phyloP scores from a whole-genome alignment of 768 basidiomycete species.

The Lentinus brumalis region DNA sequence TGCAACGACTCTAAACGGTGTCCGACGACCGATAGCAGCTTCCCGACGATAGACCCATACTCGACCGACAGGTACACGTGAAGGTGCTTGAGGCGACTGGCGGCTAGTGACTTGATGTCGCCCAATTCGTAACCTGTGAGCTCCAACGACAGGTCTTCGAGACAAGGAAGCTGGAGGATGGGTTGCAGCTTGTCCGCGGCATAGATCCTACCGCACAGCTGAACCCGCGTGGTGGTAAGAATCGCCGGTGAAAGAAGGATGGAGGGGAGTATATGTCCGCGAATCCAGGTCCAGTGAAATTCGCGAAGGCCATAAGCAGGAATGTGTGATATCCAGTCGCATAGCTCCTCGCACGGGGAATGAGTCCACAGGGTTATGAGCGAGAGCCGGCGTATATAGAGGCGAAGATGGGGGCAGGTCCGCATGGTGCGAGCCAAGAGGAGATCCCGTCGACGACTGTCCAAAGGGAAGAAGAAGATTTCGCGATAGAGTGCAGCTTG shows the following conservation, averaged over 20 bases:
- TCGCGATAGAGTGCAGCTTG: conserved; percentile 12
- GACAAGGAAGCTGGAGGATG: conserved; percentile 7
- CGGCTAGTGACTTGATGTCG: neutral
- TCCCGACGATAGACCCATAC: neutral
- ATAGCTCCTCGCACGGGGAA: conserved; percentile 7
- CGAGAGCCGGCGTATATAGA: conserved; percentile 7
- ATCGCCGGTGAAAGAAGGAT: conserved; percentile 3
- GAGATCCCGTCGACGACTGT: neutral
- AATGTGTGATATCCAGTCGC: conserved; percentile 8
- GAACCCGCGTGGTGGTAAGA: neutral
- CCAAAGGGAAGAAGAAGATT: conserved; percentile 6
- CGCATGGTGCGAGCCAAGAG: conserved; percentile 12
- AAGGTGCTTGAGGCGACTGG: neutral
- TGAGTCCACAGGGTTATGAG: conserved; percentile 11
- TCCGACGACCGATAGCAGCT: neutral
- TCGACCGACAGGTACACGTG: neutral
- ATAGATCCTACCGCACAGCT: conserved; percentile 8
- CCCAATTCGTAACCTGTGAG: neutral
- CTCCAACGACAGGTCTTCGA: conserved; percentile 4
- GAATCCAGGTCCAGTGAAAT: conserved; percentile 12
- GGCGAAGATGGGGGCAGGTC: conserved; percentile 10
- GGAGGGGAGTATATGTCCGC: conserved; percentile 2
- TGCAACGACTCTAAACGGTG: neutral
- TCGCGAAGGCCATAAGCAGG: conserved; percentile 5
- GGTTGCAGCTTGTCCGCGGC: neutral